Evolutionary conservation across 108 stramenopile species (phyloP).

Genomic region (Fistulifera pelliculosa): DNA sequence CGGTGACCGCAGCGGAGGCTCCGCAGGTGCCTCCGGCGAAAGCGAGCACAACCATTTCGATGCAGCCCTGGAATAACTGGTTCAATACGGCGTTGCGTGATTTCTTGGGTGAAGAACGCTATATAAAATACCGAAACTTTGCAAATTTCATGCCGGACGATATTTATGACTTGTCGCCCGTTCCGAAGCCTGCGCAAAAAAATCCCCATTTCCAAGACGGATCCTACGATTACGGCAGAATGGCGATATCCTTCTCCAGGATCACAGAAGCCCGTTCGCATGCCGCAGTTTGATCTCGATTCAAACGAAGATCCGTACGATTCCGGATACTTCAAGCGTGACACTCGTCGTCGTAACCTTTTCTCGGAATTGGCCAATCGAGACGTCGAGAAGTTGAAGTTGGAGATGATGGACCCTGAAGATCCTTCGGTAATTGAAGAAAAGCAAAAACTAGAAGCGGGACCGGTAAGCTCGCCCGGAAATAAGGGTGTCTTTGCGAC

Average conservation of each 20-base stretch:
- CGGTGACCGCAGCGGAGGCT: slow-evolving; percentile 37
- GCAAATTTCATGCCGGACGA: slow-evolving; percentile 67
- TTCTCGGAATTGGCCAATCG: slow-evolving; percentile 38
- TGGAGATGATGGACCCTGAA: slow-evolving; percentile 51
- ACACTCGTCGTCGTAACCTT: slow-evolving; percentile 65
- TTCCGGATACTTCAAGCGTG: slow-evolving; percentile 74
- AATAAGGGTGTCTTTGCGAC: slow-evolving; percentile 80
- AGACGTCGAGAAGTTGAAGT: slow-evolving; percentile 56
- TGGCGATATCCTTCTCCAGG: slow-evolving; percentile 83
- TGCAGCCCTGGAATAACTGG: slow-evolving; percentile 89
- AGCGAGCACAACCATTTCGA: slow-evolving; percentile 42
- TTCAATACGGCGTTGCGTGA: slow-evolving; percentile 48
- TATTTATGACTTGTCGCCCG: slow-evolving; percentile 42
- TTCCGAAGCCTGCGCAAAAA: slow-evolving; percentile 41
- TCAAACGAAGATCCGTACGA: slow-evolving; percentile 62
- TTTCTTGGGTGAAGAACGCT: slow-evolving; percentile 47
- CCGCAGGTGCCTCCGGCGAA: slow-evolving; percentile 29
- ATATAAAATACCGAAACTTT: slow-evolving; percentile 30
- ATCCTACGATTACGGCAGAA: slow-evolving; percentile 32
- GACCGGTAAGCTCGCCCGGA: slow-evolving; percentile 57
- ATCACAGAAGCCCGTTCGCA: slow-evolving; percentile 46
- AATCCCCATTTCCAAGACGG: slow-evolving; percentile 37
- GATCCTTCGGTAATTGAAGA: slow-evolving; percentile 64
- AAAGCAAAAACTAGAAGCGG: slow-evolving; percentile 48
- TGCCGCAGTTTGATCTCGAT: slow-evolving; percentile 46